These are phyloP conservation scores for Sporothrix pallida DNA, from an alignment of 2,329 filamentous ascomycete species.

Conservation along the genomic window DNA sequence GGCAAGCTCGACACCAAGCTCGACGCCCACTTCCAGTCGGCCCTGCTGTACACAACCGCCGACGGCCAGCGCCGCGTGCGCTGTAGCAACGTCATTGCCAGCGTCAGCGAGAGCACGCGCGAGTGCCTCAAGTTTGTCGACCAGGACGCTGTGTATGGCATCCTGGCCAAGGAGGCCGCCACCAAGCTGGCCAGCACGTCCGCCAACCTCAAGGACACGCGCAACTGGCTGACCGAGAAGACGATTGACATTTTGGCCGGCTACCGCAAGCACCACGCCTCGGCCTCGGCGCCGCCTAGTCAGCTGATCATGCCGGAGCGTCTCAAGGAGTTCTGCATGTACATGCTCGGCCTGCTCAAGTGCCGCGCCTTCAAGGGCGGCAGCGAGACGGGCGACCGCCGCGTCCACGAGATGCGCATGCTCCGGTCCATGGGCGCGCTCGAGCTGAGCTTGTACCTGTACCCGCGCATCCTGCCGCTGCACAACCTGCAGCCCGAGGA, in stretches of 20 bases:
- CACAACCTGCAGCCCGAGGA: constrained; percentile 88
- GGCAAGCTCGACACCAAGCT: constrained; percentile 96
- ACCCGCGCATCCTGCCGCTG: constrained; percentile 88
- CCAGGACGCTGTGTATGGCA: constrained; percentile 86
- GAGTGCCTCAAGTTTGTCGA: constrained; percentile 93
- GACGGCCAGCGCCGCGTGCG: constrained; percentile 86
- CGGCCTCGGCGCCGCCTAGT: constrained; percentile 81
- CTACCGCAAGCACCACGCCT: constrained; percentile 90
- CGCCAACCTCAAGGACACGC: constrained; percentile 81
- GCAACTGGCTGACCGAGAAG: constrained; percentile 83
- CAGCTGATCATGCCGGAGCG: constrained; percentile 95
- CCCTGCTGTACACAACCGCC: constrained; percentile 90
- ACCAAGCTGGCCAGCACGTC: constrained; percentile 76
- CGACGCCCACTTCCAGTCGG: constrained; percentile 96
- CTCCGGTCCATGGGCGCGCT: constrained; percentile 84
- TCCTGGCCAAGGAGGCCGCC: constrained; percentile 92
- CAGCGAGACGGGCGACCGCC: constrained; percentile 85
- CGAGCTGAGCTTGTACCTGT: constrained; percentile 90
- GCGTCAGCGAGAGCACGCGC: constrained; percentile 81
- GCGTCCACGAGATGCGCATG: constrained; percentile 90
- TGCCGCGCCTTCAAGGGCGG: constrained; percentile 92
- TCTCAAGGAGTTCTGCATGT: constrained; percentile 96
- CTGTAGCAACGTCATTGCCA: constrained; percentile 92
- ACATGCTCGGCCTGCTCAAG: constrained; percentile 87
- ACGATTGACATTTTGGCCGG: constrained; percentile 89